Percentiles rank a stretch among this genome's conserved stretches.
Evolutionary conservation across 2,329 filamentous ascomycete species (phyloP).

Genomic region (Raffaelea deltoideospora): DNA sequence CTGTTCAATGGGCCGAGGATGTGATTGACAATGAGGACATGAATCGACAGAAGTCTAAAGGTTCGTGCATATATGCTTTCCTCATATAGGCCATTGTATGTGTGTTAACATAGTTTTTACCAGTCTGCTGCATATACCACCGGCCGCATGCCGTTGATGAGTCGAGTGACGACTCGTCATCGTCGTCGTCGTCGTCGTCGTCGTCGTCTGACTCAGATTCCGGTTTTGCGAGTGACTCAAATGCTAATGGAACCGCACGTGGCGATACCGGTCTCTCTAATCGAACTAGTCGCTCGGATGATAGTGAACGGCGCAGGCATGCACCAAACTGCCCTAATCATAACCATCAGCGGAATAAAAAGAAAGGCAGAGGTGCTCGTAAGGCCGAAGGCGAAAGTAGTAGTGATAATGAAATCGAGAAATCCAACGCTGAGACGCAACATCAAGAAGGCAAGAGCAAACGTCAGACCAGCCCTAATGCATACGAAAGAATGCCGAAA

Average conservation of each 20-base stretch:
- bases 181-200: conserved; percentile 38
- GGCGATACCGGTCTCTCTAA: too few species aligned
- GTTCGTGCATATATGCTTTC: conserved; percentile 26
- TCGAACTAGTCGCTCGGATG: too few species aligned
- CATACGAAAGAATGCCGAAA: conserved; percentile 59
- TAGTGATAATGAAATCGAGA: conserved; percentile 19
- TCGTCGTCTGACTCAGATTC: conserved; percentile 39
- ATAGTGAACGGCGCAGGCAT: conserved; percentile 15
- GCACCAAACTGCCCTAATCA: conserved; percentile 18
- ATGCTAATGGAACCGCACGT: too few species aligned
- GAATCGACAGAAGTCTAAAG: conserved; percentile 88
- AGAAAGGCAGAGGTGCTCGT: too few species aligned
- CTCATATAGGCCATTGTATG: too few species aligned
- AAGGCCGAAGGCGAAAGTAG: conserved; percentile 19
- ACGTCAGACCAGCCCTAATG: conserved; percentile 52
- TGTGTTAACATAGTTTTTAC: too few species aligned
- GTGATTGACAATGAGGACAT: conserved; percentile 93
- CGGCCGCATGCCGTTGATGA: conserved; percentile 69
- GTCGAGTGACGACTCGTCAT: conserved; percentile 55
- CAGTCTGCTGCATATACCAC: conserved; percentile 99
- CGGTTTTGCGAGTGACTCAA: too few species aligned
- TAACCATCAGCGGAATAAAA: conserved; percentile 15
- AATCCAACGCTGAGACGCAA: conserved; percentile 7
- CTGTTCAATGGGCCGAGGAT: conserved; percentile 83
- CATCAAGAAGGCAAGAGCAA: conserved; percentile 13